Conservation (phyloP, 352 stramenopile genomes). For the Hyaloperonospora arabidopsidis region DNA sequence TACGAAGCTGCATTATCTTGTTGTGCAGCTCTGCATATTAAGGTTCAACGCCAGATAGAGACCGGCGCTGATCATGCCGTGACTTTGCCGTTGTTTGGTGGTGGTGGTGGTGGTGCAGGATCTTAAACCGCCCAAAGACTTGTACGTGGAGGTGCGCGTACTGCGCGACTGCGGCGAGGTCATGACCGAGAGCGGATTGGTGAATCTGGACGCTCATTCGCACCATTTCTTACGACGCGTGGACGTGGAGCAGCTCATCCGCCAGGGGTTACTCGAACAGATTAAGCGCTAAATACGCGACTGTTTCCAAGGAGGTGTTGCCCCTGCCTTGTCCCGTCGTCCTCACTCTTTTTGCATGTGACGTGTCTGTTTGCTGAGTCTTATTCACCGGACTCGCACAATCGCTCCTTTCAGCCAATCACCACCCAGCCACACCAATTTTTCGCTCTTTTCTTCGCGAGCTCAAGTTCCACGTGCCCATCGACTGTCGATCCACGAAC, state of each 20-base stretch:
- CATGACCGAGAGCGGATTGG: constrained; percentile 85
- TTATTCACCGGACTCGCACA: no score
- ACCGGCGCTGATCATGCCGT: neutral
- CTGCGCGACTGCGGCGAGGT: constrained; percentile 85
- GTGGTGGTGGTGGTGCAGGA: constrained; percentile 41
- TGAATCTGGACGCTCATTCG: constrained; percentile 82
- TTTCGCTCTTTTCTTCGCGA: no score
- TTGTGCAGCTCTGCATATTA: no score
- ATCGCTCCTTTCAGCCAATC: no score
- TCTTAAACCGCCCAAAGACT: constrained; percentile 83
- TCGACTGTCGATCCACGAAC: no score
- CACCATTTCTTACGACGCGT: constrained; percentile 85
- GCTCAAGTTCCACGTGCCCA: no score
- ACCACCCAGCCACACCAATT: no score
- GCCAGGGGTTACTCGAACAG: constrained; percentile 78
- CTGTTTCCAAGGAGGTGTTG: neutral
- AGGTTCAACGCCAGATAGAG: no score
- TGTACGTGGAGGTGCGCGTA: constrained; percentile 87
- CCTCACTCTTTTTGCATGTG: no score
- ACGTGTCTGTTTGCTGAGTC: no score
- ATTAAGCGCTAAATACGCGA: constrained; percentile 45
- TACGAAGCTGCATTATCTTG: constrained; percentile 15
- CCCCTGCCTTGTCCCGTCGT: constrained; percentile 1
- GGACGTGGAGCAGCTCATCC: constrained; percentile 80
- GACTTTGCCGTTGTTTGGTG: constrained; percentile 8